Evolutionary conservation across 805 yeast genomes (phyloP), one percentile per base, ranked within the genome.

Genomic region (Wickerhamiella vanderwaltii): DNA sequence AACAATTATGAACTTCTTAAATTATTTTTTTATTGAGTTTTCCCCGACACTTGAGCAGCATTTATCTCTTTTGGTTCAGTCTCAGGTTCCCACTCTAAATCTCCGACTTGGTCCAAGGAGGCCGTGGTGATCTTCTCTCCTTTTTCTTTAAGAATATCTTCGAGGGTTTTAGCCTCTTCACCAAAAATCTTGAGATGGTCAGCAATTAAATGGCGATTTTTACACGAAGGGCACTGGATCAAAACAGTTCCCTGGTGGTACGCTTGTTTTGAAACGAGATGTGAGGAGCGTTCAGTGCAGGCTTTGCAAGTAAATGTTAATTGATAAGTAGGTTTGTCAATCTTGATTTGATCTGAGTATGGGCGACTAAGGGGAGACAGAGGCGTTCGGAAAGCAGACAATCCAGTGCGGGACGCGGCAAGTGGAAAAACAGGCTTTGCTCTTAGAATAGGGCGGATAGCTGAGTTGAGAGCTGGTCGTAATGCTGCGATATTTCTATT

Each of bases 281-380:
- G 97, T 3, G 86, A 75, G 0, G 95, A 85, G 43, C 96, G 66
- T 2, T 80, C 73, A 35, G 74, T 69, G 61, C 97, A 88, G 49
- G 75, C 74, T 57, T 86, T 88, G 62, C 97, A 88, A 0, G 95
- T 88, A 63, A 88, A 87, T 0, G 94, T 88, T 17, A 88, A 71
- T 79, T 85, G 79, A 48, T 83, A 65, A 58, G 78, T 74, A 2
- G 94, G 94, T 47, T 79, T 75, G 41, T 81, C 91, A 16, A 72
- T 69, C 51, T 79, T 75, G 46, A 73, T 34, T 23, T 23, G 26
- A 7, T 23, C 26, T n/a, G n/a, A n/a, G n/a, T 30, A 30, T 3
- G 33, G 33, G n/a, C 33, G 15, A 19, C 16, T 5, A 13, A 30
- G 5, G 4, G 33, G 33, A n/a, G 22, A 12, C 3, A 30, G 19